Percentiles rank a stretch among this genome's conserved stretches.
Conservation (phyloP, 768 basidiomycete species). For the Saitozyma podzolica region DNA sequence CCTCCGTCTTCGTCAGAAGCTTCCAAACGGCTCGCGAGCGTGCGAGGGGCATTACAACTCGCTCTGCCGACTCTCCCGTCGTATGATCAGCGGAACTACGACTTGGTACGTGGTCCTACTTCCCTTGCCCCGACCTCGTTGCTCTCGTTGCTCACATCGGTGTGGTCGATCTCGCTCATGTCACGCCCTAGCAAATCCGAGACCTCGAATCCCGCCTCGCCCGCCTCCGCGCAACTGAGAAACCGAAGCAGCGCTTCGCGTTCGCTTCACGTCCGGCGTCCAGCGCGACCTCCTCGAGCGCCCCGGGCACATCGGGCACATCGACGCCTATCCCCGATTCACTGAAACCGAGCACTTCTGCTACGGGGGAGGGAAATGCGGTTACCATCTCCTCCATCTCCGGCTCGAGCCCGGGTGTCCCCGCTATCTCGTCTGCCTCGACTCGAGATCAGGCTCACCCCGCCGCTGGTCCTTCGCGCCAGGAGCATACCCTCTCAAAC, state of each 20-base stretch:
- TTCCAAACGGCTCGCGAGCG: slow-evolving; percentile 3
- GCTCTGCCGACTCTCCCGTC: slow-evolving; percentile 17
- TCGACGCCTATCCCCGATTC: neutral
- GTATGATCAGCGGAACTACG: slow-evolving; percentile 34
- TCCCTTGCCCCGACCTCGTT: neutral
- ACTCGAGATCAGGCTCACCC: no score
- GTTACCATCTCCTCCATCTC: no score
- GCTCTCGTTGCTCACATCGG: no score
- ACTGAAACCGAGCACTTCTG: neutral
- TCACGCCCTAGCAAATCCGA: slow-evolving; percentile 63
- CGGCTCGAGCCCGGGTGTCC: no score
- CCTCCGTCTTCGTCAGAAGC: slow-evolving; percentile 11
- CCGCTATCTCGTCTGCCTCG: no score
- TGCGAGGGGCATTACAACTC: slow-evolving; percentile 12
- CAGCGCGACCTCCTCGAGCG: slow-evolving; percentile 16
- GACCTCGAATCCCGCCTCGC: slow-evolving; percentile 63
- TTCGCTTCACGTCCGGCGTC: slow-evolving; percentile 59
- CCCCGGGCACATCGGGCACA: neutral
- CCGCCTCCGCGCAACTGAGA: slow-evolving; percentile 58
- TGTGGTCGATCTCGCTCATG: neutral
- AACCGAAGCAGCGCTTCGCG: slow-evolving; percentile 67
- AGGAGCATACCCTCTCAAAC: neutral
- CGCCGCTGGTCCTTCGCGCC: neutral
- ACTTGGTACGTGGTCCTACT: slow-evolving; percentile 20
- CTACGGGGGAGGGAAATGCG: neutral